Evolutionary conservation across 2,329 filamentous ascomycete species (phyloP).

Genomic region (Myriosclerotinia duriaeana): DNA sequence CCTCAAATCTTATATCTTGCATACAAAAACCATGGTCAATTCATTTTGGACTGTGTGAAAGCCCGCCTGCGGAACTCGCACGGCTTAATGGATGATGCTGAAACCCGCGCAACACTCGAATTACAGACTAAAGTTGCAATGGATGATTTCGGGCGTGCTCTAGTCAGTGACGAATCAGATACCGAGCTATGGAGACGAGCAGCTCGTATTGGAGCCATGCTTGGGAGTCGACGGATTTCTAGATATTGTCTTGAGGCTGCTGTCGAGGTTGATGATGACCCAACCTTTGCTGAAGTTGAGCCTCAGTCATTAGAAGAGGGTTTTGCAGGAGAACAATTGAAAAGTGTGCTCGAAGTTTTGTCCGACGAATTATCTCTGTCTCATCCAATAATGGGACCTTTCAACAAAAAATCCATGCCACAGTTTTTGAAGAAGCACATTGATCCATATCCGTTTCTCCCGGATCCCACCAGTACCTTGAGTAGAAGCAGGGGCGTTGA

Average conservation of each 20-base stretch:
- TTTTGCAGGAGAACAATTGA: conserved; percentile 62
- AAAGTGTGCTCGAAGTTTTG: conserved; percentile 53
- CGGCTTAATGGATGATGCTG: conserved; percentile 36
- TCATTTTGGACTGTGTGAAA: conserved; percentile 73
- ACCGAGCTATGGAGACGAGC: conserved; percentile 64
- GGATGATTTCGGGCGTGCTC: conserved; percentile 56
- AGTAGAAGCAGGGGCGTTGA: conserved; percentile 1
- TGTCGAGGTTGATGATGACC: conserved; percentile 66
- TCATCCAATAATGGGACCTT: conserved; percentile 61
- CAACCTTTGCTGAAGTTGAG: conserved; percentile 59
- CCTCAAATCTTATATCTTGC: conserved; percentile 89
- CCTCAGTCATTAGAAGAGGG: conserved; percentile 63
- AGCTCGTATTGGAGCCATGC: conserved; percentile 57
- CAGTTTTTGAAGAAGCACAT: conserved; percentile 53
- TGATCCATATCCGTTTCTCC: conserved; percentile 63
- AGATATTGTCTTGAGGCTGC: conserved; percentile 65
- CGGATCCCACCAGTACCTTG: conserved; percentile 47
- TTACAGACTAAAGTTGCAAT: conserved; percentile 47
- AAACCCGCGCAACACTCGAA: conserved; percentile 42
- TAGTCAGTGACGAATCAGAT: conserved; percentile 66
- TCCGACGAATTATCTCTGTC: conserved; percentile 56
- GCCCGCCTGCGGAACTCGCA: conserved; percentile 48
- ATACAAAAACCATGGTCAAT: conserved; percentile 94
- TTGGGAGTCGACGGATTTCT: conserved; percentile 57
- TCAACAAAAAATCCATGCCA: conserved; percentile 53